These are phyloP conservation scores for Entonaema liquescens DNA, from an alignment of 495 filamentous ascomycete species.

Conservation along the genomic window DNA sequence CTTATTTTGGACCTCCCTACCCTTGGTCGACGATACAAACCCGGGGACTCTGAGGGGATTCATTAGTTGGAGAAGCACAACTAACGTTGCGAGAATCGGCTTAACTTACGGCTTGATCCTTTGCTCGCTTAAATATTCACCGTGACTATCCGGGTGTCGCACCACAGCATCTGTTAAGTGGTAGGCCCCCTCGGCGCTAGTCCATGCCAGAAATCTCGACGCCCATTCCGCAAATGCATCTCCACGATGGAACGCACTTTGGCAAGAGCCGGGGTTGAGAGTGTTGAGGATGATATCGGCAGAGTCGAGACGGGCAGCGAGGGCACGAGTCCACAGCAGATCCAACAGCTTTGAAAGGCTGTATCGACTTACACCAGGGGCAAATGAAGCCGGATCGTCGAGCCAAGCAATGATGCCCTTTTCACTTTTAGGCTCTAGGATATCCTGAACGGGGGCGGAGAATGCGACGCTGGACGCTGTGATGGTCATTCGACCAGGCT, in stretches of 20 bases:
- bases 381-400: conserved; percentile 49
- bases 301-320: conserved; percentile 49
- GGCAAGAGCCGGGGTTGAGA: conserved; percentile 60
- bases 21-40: conserved; percentile 49
- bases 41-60: conserved; percentile 29
- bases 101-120: conserved; percentile 36
- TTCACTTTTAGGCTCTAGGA: conserved; percentile 46
- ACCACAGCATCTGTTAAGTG: conserved; percentile 37
- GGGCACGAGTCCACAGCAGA: conserved; percentile 56
- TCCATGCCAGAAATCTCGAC: conserved; percentile 25
- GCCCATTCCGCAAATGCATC: conserved; percentile 38
- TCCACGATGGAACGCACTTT: conserved; percentile 53
- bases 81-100: neutral
- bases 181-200: conserved; percentile 22
- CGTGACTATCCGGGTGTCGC: conserved; percentile 39
- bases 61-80: conserved; percentile 5
- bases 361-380: conserved; percentile 53
- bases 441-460: conserved; percentile 38
- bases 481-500: conserved; percentile 53
- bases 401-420: conserved; percentile 53
- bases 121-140: conserved; percentile 39
- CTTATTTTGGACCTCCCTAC: conserved; percentile 46
- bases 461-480: conserved; percentile 51
- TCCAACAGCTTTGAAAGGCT: conserved; percentile 60
- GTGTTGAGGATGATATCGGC: conserved; percentile 60